Percentiles rank a stretch among this genome's conserved stretches.
Conservation (phyloP, 2,329 filamentous ascomycete species). For the Fusarium longipes region DNA sequence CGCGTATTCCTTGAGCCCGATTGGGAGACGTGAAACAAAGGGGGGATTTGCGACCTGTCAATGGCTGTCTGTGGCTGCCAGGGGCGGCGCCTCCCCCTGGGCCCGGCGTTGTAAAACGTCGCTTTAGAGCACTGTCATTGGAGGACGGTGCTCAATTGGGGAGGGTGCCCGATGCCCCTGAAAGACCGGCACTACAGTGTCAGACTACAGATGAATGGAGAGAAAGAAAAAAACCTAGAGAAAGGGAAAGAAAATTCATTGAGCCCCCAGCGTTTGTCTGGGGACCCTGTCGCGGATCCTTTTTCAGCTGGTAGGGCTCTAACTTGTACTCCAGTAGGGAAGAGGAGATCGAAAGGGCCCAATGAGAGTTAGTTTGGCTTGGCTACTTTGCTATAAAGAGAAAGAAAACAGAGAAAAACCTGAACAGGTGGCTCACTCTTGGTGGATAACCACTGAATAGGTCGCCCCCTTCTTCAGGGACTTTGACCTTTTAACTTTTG, state of each 20-base stretch:
- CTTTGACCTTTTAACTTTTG: conserved; percentile 2
- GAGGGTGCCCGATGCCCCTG: conserved; percentile 33
- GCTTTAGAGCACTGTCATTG: conserved; percentile 20
- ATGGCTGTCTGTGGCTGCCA: conserved; percentile 35
- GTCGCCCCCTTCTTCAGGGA: conserved; percentile 39
- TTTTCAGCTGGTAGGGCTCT: conserved; percentile 43
- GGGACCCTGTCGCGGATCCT: conserved; percentile 42
- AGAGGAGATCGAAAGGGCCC: conserved; percentile 12
- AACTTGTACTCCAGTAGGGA: conserved; percentile 1
- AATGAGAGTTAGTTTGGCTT: neutral
- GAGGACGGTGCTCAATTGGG: conserved; percentile 22
- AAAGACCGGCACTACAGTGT: conserved; percentile 17
- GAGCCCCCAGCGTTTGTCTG: conserved; percentile 12
- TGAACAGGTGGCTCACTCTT: conserved; percentile 12
- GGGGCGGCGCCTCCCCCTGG: conserved; percentile 46
- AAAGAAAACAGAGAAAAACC: conserved; percentile 1
- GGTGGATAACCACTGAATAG: conserved; percentile 29
- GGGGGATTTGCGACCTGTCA: conserved; percentile 34
- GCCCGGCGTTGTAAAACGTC: conserved; percentile 28
- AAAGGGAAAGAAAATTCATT: conserved; percentile 15
- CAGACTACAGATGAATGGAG: conserved; percentile 9
- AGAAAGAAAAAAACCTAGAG: neutral
- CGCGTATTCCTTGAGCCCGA: conserved; percentile 37
- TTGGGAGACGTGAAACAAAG: conserved; percentile 45
- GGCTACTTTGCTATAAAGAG: neutral